Evolutionary conservation across 2,329 filamentous ascomycete genomes (phyloP).

Genomic region (Hawksworthiomyces lignivorus): DNA sequence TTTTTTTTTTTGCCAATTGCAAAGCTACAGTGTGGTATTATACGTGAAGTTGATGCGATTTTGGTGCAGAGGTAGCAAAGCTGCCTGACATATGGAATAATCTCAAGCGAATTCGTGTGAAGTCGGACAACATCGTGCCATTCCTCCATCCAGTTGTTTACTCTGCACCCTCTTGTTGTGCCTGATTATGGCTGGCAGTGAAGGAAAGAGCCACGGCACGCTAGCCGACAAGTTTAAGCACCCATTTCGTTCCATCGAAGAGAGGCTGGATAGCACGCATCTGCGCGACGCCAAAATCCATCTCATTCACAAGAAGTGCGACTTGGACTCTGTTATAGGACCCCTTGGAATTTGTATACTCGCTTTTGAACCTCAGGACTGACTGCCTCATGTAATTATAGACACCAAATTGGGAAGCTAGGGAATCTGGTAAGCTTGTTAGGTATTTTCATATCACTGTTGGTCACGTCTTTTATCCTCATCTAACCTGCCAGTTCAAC

Average conservation of each 20-base stretch:
- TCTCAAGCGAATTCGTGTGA: too few relatives aligned
- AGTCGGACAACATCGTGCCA: too few relatives aligned
- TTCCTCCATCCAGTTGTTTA: too few relatives aligned
- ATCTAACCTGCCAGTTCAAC: conserved; percentile 52
- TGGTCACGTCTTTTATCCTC: not conserved
- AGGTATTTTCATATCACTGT: not conserved
- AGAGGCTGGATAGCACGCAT: conserved; percentile 46
- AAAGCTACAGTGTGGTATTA: too few relatives aligned
- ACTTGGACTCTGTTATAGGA: too few relatives aligned
- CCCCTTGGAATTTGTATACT: conserved; percentile 15
- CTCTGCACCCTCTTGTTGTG: too few relatives aligned
- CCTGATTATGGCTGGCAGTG: conserved; percentile 4
- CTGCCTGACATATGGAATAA: too few relatives aligned
- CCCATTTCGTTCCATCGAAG: conserved; percentile 39
- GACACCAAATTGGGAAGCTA: conserved; percentile 55
- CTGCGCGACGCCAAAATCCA: conserved; percentile 50
- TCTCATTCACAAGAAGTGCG: conserved; percentile 55
- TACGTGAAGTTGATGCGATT: too few relatives aligned
- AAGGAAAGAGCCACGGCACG: conserved; percentile 3
- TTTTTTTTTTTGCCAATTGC: too few relatives aligned
- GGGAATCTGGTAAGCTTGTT: conserved; percentile 50
- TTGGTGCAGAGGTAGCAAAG: too few relatives aligned
- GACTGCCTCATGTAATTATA: too few relatives aligned
- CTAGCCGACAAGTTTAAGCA: conserved; percentile 42
- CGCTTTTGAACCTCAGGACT: too few relatives aligned